Evolutionary conservation across 169 alveolate species (phyloP).

Genomic region (Babesia sp.): DNA sequence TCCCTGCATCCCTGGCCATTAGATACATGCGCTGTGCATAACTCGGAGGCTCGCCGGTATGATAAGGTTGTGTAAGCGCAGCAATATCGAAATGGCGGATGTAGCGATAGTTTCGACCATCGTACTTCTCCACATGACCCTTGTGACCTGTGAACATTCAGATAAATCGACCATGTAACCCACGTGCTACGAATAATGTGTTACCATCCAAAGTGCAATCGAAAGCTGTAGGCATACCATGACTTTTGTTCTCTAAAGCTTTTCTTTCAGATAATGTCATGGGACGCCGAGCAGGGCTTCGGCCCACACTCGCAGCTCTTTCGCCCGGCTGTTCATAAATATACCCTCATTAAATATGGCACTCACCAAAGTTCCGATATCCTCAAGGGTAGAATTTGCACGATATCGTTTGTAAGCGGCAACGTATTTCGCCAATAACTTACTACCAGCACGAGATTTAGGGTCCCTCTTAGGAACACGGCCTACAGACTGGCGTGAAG

Average conservation of each 20-base stretch:
- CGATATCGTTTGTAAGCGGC: too few relatives aligned
- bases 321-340: too few relatives aligned
- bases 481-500: neutral
- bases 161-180: neutral
- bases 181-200: constrained; percentile 43
- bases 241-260: neutral
- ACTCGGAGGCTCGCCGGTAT: neutral
- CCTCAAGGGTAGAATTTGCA: too few relatives aligned
- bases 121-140: constrained; percentile 51
- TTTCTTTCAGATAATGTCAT: too few relatives aligned
- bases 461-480: neutral
- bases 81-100: constrained; percentile 4
- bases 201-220: constrained; percentile 23
- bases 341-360: too few relatives aligned
- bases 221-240: constrained; percentile 37
- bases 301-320: too few relatives aligned
- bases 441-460: neutral
- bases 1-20: constrained; percentile 1
- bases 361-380: too few relatives aligned
- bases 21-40: constrained; percentile 36
- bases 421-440: neutral
- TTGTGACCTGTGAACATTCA: constrained; percentile 4
- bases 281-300: too few relatives aligned
- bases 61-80: neutral
- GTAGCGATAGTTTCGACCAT: constrained; percentile 20